phyloP scores from a whole-genome alignment of 2,329 filamentous ascomycete genomes.

The Clarireedia paspali region DNA sequence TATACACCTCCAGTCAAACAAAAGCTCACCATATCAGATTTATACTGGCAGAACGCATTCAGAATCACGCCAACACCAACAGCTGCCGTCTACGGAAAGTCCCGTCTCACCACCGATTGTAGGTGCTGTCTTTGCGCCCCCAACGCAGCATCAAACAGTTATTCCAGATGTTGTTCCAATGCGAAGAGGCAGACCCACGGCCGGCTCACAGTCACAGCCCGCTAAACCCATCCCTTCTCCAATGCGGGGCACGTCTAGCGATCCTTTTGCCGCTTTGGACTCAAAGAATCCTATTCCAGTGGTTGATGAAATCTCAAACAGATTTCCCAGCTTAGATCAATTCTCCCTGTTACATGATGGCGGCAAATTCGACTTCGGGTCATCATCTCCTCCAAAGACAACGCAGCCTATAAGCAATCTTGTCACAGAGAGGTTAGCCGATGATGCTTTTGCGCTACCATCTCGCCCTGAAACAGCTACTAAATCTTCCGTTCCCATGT shows the following conservation, averaged over 20 bases:
- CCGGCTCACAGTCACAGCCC: conserved; percentile 38
- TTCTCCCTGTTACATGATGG: conserved; percentile 87
- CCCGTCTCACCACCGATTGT: conserved; percentile 51
- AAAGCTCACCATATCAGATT: conserved; percentile 44
- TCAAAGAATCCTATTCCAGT: conserved; percentile 47
- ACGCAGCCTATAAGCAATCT: conserved; percentile 51
- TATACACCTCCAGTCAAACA: neutral
- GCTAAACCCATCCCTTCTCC: conserved; percentile 59
- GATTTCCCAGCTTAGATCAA: conserved; percentile 87
- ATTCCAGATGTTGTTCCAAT: conserved; percentile 91
- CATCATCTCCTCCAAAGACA: conserved; percentile 40
- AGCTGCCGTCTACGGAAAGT: conserved; percentile 48
- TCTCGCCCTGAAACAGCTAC: conserved; percentile 12
- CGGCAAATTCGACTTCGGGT: conserved; percentile 76
- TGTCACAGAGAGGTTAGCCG: conserved; percentile 69
- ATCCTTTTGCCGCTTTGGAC: conserved; percentile 90
- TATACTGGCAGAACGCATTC: conserved; percentile 58
- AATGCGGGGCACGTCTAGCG: conserved; percentile 58
- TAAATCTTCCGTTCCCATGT: conserved; percentile 37
- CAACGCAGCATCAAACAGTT: conserved; percentile 58
- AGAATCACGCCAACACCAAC: conserved; percentile 52
- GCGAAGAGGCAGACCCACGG: conserved; percentile 73
- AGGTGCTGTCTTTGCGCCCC: conserved; percentile 75
- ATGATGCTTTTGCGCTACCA: conserved; percentile 64
- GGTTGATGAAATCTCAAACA: conserved; percentile 72